phyloP scores from a whole-genome alignment of 257 asterid genomes.

The Mentha longifolia region DNA sequence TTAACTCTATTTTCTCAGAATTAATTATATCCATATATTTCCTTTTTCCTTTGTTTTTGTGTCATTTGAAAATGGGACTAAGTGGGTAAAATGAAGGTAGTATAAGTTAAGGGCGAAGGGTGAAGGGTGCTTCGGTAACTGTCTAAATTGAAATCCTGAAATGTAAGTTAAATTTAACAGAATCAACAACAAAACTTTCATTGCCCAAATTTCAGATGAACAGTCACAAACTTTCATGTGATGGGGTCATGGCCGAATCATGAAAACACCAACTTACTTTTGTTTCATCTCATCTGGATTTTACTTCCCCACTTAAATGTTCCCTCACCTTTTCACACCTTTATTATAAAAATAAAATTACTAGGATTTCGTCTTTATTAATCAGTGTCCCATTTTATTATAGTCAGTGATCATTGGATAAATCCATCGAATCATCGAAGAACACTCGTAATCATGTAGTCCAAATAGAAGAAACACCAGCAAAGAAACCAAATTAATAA shows the following conservation, averaged over 20 bases:
- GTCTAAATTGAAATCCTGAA: not conserved
- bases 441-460: not conserved
- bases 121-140: too few relatives aligned
- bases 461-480: conserved; percentile 27
- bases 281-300: conserved; percentile 44
- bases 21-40: too few relatives aligned
- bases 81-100: too few relatives aligned
- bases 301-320: conserved; percentile 17
- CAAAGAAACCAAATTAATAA: conserved; percentile 21
- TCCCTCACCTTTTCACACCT: not conserved
- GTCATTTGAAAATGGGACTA: too few relatives aligned
- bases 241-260: not conserved
- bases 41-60: too few relatives aligned
- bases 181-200: not conserved
- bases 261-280: conserved; percentile 29
- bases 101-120: too few relatives aligned
- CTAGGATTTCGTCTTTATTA: conserved; percentile 1
- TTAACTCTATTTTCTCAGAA: too few relatives aligned
- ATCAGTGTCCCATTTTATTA: conserved; percentile 1
- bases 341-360: not conserved
- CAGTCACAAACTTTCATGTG: conserved; percentile 44
- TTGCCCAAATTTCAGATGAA: conserved; percentile 2
- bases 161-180: not conserved
- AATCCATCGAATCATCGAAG: not conserved
- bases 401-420: conserved; percentile 1